A percentile compares a stretch with the other conserved stretches of the same genome.
Conservation (phyloP, 495 filamentous ascomycete genomes). For the Penicillium pulvis region DNA sequence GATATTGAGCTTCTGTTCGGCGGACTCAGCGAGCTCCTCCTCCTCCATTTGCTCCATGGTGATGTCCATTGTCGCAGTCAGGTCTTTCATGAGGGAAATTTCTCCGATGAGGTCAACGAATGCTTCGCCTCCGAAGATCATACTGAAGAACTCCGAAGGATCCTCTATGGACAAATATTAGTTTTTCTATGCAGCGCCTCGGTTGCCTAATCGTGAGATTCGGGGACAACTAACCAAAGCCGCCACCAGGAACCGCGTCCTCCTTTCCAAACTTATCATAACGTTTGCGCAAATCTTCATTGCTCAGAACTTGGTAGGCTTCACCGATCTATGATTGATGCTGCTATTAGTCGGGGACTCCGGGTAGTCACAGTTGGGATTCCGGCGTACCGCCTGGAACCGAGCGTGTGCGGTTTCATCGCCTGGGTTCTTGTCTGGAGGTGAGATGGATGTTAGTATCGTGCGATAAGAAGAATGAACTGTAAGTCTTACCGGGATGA, state of each 20-base stretch:
- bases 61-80: constrained; percentile 89
- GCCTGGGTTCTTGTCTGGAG: constrained; percentile 91
- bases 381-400: constrained; percentile 73
- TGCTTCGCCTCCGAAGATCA: constrained; percentile 97
- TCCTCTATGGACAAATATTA: constrained; percentile 58
- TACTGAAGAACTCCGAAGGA: constrained; percentile 96
- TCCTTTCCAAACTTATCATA: constrained; percentile 99
- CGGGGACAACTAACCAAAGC: constrained; percentile 66
- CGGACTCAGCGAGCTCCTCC: constrained; percentile 58
- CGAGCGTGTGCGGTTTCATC: constrained; percentile 91
- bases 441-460: neutral
- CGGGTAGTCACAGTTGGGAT: constrained; percentile 1
- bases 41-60: constrained; percentile 73
- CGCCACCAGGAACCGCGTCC: constrained; percentile 78
- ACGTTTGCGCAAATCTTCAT: constrained; percentile 78
- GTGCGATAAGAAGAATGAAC: neutral
- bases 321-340: constrained; percentile 70
- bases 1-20: constrained; percentile 51
- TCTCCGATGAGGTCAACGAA: constrained; percentile 92
- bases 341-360: constrained; percentile 15
- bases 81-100: constrained; percentile 88
- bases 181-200: neutral
- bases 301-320: constrained; percentile 95
- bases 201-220: neutral
- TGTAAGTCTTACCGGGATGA: constrained; percentile 57